Evolutionary conservation across 2,329 filamentous ascomycete species (phyloP), one percentile per base, ranked within the genome.

Genomic region (Plectosphaerella plurivora): DNA sequence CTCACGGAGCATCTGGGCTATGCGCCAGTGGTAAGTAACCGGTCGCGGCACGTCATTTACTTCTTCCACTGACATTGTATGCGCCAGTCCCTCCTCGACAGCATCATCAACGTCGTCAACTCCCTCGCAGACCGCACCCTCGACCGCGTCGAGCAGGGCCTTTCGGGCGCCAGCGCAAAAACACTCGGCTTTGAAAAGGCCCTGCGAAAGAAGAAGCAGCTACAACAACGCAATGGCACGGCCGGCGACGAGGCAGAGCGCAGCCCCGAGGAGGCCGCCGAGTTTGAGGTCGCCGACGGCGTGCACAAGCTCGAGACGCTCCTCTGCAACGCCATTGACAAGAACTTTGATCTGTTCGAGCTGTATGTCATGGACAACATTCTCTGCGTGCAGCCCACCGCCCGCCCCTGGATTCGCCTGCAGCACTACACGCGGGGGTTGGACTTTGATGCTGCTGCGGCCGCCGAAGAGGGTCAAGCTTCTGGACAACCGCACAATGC

Each of bases 61-160:
- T 7, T n/a, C 41, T 7, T 3, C 7, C 41, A 16, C 53, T 51
- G 15, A 54, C 25, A 16, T 3, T 33, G 8, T 12, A 7, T n/a
- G 28, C 25, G 44, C 24, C 63, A 96, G 92, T 89, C 89, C 55
- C 83, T 99, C 42, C 88, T 99, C 65, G 94, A 99, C 82, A 93
- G 97, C 73, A 92, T 97, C 62, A 96, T 97, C 75, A 97, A 97
- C 76, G 89, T 88, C 51, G 85, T 97, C 69, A 99, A 97, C 75
- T 89, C 93, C 64, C 83, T 97, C 63, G 88, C 94, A 63, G 94
- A 96, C 71, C 88, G 88, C 68, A 92, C 91, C 51, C 86, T 96
- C 63, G 89, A 90, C 63, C 90, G 88, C 55, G 85, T 97, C 59
- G 94, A 97, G 70, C 83, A 84, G 51, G 89, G 90, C 1, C 84